Conservation (phyloP, 108 stramenopile species). For the Nitzschia sp. region DNA sequence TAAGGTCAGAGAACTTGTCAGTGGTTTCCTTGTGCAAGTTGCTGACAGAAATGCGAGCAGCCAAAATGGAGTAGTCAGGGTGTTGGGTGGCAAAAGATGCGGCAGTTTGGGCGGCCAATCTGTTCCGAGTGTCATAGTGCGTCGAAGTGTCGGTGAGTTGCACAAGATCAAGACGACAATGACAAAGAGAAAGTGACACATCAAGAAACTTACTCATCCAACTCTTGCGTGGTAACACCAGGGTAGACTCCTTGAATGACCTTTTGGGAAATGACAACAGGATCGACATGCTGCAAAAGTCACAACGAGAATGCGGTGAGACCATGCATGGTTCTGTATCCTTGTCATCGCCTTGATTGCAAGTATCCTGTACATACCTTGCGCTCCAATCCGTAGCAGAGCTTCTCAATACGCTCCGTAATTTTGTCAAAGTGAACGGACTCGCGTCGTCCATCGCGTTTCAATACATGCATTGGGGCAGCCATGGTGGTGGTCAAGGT, state of each 20-base stretch:
- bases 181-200: not conserved
- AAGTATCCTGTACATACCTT: conserved; percentile 55
- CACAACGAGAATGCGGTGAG: conserved; percentile 7
- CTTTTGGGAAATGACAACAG: conserved; percentile 93
- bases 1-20: conserved; percentile 86
- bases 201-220: conserved; percentile 83
- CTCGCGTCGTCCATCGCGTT: conserved; percentile 91
- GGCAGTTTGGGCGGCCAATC: conserved; percentile 97
- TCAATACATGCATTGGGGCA: conserved; percentile 86
- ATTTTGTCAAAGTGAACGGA: conserved; percentile 98
- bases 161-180: not conserved
- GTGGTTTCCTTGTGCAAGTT: conserved; percentile 97
- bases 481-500: conserved; percentile 6
- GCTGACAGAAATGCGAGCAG: conserved; percentile 96
- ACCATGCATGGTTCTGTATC: not conserved
- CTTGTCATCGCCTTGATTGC: not conserved
- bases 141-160: not conserved
- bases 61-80: conserved; percentile 96
- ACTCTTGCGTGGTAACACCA: conserved; percentile 94
- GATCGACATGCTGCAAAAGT: conserved; percentile 80
- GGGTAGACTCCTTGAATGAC: conserved; percentile 99
- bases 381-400: conserved; percentile 94
- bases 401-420: conserved; percentile 92
- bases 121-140: not conserved
- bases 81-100: conserved; percentile 98